Conservation (phyloP, 2,329 filamentous ascomycete genomes). For the Sphaerostilbella broomeana region DNA sequence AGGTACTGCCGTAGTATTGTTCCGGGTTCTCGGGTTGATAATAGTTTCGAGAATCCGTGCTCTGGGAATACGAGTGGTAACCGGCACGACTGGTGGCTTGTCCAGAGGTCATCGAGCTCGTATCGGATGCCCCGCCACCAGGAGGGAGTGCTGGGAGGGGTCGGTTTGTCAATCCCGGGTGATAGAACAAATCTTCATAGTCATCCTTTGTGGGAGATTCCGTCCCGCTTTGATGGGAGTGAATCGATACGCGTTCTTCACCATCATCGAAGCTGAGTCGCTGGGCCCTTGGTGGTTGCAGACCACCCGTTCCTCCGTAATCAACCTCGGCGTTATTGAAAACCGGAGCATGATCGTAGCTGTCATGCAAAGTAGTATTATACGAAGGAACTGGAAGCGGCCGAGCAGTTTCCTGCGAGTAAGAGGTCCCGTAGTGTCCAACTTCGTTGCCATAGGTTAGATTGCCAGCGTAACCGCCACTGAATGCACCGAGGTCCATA, state of each 20-base stretch:
- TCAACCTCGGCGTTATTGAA: conserved; percentile 67
- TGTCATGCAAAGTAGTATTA: conserved; percentile 21
- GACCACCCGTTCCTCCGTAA: conserved; percentile 81
- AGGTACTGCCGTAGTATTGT: conserved; percentile 37
- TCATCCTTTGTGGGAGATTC: conserved; percentile 65
- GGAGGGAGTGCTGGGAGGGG: conserved; percentile 58
- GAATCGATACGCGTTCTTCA: conserved; percentile 63
- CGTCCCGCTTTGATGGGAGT: conserved; percentile 51
- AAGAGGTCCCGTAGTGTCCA: conserved; percentile 32
- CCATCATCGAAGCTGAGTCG: conserved; percentile 88
- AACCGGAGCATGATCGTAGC: conserved; percentile 30
- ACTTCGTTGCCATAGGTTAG: conserved; percentile 45
- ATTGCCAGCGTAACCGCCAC: conserved; percentile 59
- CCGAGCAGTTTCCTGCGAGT: conserved; percentile 39
- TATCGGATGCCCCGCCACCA: conserved; percentile 56
- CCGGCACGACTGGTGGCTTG: conserved; percentile 37
- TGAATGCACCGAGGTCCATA: conserved; percentile 68
- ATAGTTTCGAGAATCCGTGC: conserved; percentile 35
- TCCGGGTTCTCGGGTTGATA: conserved; percentile 41
- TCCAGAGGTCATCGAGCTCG: conserved; percentile 43
- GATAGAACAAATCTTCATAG: conserved; percentile 87
- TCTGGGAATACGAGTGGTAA: conserved; percentile 45
- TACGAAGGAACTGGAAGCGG: conserved; percentile 42
- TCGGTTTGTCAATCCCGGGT: conserved; percentile 66
- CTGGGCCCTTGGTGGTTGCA: conserved; percentile 66